Conservation (phyloP, 805 yeast species). For the Candida sphagnicola region DNA sequence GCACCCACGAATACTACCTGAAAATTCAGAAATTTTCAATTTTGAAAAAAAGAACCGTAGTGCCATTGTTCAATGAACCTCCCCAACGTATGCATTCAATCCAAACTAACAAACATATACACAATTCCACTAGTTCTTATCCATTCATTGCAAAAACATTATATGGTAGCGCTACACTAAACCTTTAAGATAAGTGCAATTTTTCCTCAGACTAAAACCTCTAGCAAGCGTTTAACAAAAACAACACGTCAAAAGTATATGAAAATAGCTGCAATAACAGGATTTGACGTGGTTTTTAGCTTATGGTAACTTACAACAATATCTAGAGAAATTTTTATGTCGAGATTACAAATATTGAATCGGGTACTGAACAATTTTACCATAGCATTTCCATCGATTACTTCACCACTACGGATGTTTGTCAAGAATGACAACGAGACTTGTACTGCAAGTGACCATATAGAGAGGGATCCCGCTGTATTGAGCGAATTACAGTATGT, state of each 20-base stretch:
- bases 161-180: background rate
- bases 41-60: too few species aligned
- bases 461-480: conserved; percentile 1
- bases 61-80: too few species aligned
- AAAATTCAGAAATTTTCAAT: too few species aligned
- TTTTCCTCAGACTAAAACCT: background rate
- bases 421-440: background rate
- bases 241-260: background rate
- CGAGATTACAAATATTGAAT: background rate
- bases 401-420: background rate
- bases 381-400: background rate
- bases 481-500: conserved; percentile 3
- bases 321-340: background rate
- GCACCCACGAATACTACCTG: too few species aligned
- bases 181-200: background rate
- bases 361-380: conserved; percentile 1
- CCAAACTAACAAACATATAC: too few species aligned
- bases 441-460: background rate
- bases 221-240: too few species aligned
- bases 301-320: background rate
- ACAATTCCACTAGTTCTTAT: too few species aligned
- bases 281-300: background rate
- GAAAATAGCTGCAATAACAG: background rate
- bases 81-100: too few species aligned
- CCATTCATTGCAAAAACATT: too few species aligned